phyloP scores from a whole-genome alignment of 1,284 basidiomycete species.

The Ganoderma meredithae region DNA sequence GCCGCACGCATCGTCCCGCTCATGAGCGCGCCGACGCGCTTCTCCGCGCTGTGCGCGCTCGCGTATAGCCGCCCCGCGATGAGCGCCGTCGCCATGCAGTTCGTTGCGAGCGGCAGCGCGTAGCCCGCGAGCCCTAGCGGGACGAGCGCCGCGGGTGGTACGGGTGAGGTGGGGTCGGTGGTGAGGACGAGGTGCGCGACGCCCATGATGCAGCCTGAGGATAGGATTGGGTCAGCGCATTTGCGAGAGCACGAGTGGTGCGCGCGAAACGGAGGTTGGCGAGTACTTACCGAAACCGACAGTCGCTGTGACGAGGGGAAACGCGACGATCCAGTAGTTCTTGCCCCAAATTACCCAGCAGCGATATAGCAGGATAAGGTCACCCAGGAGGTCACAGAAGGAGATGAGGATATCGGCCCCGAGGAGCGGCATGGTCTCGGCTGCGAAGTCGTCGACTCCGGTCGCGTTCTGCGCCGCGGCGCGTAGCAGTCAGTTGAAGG shows the following conservation, averaged over 20 bases:
- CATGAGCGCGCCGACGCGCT: slow-evolving; percentile 5
- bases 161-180: slow-evolving; percentile 24
- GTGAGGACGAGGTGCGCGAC: slow-evolving; percentile 28
- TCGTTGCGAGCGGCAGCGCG: slow-evolving; percentile 47
- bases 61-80: slow-evolving; percentile 47
- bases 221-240: background rate
- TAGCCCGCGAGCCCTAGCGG: slow-evolving; percentile 41
- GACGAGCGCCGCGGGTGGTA: slow-evolving; percentile 24
- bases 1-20: slow-evolving; percentile 12
- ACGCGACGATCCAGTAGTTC: slow-evolving; percentile 39
- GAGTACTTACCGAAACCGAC: slow-evolving; percentile 46
- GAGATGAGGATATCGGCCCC: slow-evolving; percentile 46
- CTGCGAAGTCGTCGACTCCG: slow-evolving; percentile 33
- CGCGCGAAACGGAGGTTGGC: no score
- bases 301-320: slow-evolving; percentile 43
- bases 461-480: slow-evolving; percentile 11
- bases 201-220: slow-evolving; percentile 22
- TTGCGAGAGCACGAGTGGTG: no score
- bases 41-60: slow-evolving; percentile 21
- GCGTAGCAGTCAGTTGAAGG: background rate
- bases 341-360: slow-evolving; percentile 48
- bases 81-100: slow-evolving; percentile 47
- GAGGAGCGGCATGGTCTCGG: slow-evolving; percentile 40
- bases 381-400: slow-evolving; percentile 46
- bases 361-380: slow-evolving; percentile 47